A percentile compares a stretch with the other conserved stretches of the same genome.
phyloP scores from a whole-genome alignment of 2,329 filamentous ascomycete genomes.

The Trichoderma atrobrunneum region DNA sequence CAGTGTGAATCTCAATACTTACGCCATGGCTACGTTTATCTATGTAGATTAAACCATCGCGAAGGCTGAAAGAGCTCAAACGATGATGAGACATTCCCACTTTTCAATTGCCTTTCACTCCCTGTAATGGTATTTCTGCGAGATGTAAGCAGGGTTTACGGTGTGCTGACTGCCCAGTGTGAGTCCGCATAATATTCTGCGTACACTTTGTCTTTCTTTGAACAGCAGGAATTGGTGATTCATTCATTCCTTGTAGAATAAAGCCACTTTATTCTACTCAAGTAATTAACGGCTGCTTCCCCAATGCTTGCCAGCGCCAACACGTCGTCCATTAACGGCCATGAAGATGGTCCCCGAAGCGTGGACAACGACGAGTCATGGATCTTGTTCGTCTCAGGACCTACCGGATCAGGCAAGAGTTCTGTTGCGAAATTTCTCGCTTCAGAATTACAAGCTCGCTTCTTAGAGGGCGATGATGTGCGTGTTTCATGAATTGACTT shows the following conservation, averaged over 20 bases:
- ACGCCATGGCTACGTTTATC: background rate
- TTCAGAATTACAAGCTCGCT: background rate
- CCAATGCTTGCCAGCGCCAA: background rate
- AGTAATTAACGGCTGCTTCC: background rate
- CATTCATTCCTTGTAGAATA: background rate
- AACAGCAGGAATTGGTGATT: background rate
- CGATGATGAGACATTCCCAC: background rate
- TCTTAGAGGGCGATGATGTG: constrained; percentile 5
- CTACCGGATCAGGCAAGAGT: background rate
- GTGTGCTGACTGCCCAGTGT: background rate
- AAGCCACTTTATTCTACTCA: background rate
- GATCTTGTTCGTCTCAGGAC: background rate
- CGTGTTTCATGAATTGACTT: background rate
- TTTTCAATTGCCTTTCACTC: background rate
- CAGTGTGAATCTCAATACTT: background rate
- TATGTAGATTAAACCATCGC: background rate
- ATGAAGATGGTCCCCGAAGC: background rate
- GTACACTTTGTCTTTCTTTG: background rate
- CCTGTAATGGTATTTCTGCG: background rate
- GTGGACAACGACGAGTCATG: background rate
- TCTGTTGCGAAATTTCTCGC: background rate
- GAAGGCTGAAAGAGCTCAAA: background rate
- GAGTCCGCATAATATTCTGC: background rate
- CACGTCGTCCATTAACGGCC: background rate
- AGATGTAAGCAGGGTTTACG: background rate